phyloP scores from a whole-genome alignment of 2,329 filamentous ascomycete genomes.

The Stachybotrys elegans region DNA sequence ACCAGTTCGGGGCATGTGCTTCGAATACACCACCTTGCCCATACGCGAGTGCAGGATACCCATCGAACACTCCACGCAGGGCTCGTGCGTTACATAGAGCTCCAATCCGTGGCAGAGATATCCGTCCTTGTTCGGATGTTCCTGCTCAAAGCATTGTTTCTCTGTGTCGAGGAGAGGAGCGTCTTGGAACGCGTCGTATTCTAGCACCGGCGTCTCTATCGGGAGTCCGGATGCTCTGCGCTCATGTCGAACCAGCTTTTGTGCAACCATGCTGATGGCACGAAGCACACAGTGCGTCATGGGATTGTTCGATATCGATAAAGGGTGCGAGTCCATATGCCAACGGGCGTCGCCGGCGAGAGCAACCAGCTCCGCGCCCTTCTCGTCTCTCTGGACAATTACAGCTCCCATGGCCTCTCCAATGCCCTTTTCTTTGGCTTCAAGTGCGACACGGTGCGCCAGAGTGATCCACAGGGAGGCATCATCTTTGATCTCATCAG shows the following conservation, averaged over 20 bases:
- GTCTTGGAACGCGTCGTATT: constrained; percentile 63
- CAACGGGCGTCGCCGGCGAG: constrained; percentile 74
- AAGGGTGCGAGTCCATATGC: constrained; percentile 44
- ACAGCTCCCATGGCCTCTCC: constrained; percentile 72
- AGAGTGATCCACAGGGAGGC: constrained; percentile 63
- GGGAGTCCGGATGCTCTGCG: constrained; percentile 32
- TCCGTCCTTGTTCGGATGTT: constrained; percentile 66
- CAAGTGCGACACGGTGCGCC: constrained; percentile 57
- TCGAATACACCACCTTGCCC: constrained; percentile 74
- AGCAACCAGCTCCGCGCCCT: constrained; percentile 56
- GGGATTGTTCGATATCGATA: constrained; percentile 57
- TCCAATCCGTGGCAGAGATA: constrained; percentile 94
- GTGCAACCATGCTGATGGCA: constrained; percentile 77
- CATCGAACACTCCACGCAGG: constrained; percentile 96
- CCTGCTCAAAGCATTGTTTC: constrained; percentile 53
- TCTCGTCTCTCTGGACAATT: constrained; percentile 60
- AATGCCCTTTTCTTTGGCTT: constrained; percentile 51
- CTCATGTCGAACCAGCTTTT: constrained; percentile 56
- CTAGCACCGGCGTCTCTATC: constrained; percentile 34
- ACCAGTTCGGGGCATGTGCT: constrained; percentile 74
- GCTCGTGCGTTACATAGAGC: constrained; percentile 91
- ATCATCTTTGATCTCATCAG: constrained; percentile 61
- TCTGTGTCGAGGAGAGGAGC: constrained; percentile 65
- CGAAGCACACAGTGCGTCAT: constrained; percentile 75
- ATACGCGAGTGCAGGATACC: constrained; percentile 92